phyloP scores from a whole-genome alignment of 2,329 filamentous ascomycete species.

The Penicillium concentricum region DNA sequence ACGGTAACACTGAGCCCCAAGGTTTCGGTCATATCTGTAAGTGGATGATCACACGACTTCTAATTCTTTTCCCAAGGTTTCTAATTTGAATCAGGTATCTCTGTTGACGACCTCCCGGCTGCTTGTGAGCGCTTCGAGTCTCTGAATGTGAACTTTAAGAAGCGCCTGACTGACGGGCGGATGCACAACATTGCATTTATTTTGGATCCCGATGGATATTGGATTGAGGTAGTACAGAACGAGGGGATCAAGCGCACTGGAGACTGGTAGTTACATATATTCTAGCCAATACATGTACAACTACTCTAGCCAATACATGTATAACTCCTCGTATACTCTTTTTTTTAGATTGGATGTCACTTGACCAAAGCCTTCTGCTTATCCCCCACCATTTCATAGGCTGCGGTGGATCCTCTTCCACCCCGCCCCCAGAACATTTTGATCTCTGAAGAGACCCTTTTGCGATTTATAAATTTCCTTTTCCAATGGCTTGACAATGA shows the following conservation, averaged over 20 bases:
- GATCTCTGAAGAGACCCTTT: not conserved
- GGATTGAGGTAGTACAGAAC: conserved; percentile 75
- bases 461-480: not conserved
- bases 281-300: not conserved
- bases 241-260: conserved; percentile 43
- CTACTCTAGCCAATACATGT: too few relatives aligned
- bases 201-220: conserved; percentile 83
- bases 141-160: conserved; percentile 85
- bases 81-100: conserved; percentile 55
- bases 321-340: not conserved
- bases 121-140: conserved; percentile 85
- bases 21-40: conserved; percentile 91
- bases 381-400: conserved; percentile 23
- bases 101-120: conserved; percentile 83
- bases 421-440: conserved; percentile 17
- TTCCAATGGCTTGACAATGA: conserved; percentile 6
- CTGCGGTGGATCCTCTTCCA: conserved; percentile 16
- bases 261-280: conserved; percentile 21
- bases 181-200: conserved; percentile 96
- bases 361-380: conserved; percentile 10
- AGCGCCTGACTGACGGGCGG: conserved; percentile 81
- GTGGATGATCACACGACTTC: conserved; percentile 30
- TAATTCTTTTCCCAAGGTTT: not conserved
- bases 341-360: not conserved
- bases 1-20: conserved; percentile 87